Evolutionary conservation across 768 basidiomycete genomes (phyloP).

Genomic region (Dioszegia hungarica): DNA sequence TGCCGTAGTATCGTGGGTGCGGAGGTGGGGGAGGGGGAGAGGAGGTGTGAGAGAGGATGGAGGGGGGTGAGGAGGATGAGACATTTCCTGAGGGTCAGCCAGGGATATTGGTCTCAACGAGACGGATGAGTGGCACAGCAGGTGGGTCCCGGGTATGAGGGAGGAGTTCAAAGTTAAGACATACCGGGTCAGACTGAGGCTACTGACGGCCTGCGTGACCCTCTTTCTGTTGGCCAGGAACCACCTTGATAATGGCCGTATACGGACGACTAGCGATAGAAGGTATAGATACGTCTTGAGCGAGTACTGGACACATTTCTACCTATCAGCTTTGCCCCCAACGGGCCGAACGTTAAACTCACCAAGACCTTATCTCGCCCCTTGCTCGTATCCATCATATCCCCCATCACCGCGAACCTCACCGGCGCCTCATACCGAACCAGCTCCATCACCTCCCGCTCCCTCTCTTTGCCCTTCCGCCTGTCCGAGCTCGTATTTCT

Average conservation of each 20-base stretch:
- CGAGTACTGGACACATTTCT: slow-evolving; percentile 46
- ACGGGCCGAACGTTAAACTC: slow-evolving; percentile 8
- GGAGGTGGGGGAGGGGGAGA: slow-evolving; percentile 36
- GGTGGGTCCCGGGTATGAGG: too few species aligned
- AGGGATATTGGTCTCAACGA: too few species aligned
- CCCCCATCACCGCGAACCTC: slow-evolving; percentile 14
- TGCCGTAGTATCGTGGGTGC: slow-evolving; percentile 24
- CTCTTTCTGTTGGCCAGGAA: slow-evolving; percentile 32
- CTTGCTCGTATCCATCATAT: slow-evolving; percentile 38
- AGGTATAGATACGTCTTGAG: slow-evolving; percentile 43
- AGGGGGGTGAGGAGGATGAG: slow-evolving; percentile 42
- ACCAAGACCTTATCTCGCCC: slow-evolving; percentile 45
- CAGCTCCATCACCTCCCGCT: neutral
- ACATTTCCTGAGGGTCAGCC: slow-evolving; percentile 36
- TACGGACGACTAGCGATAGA: slow-evolving; percentile 19
- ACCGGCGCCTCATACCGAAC: neutral
- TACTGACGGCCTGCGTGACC: slow-evolving; percentile 26
- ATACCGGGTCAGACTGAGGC: slow-evolving; percentile 39
- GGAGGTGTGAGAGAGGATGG: slow-evolving; percentile 35
- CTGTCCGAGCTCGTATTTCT: too few species aligned
- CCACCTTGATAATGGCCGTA: slow-evolving; percentile 29
- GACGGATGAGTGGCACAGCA: too few species aligned
- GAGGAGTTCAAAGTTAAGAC: neutral
- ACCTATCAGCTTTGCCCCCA: neutral
- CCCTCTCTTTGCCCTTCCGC: slow-evolving; percentile 6